A percentile compares a stretch with the other conserved stretches of the same genome.
Conservation (phyloP, 1,284 basidiomycete genomes). For the Fomes fomentarius region DNA sequence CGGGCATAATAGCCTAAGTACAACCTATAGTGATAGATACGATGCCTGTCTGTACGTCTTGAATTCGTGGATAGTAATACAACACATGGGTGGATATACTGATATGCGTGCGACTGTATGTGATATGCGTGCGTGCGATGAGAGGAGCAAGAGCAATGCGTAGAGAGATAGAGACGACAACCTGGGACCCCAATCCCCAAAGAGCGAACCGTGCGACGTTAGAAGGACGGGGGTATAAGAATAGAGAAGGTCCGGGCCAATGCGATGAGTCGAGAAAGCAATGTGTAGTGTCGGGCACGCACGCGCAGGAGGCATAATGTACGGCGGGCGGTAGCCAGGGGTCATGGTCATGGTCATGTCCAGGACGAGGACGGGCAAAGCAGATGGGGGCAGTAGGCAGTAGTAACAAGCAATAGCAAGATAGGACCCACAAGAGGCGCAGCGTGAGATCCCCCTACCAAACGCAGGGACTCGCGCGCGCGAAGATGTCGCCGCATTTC, state of each 20-base stretch:
- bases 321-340: not conserved
- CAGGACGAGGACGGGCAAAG: not conserved
- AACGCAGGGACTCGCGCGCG: conserved; percentile 47
- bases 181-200: conserved; percentile 6
- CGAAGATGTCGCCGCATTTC: conserved; percentile 45
- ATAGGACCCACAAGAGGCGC: too few relatives aligned
- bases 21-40: not conserved
- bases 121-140: conserved; percentile 1
- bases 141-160: not conserved
- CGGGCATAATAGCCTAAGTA: not conserved
- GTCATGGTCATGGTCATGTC: not conserved
- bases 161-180: not conserved
- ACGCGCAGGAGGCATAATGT: not conserved
- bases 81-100: not conserved
- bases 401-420: not conserved
- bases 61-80: not conserved
- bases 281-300: not conserved
- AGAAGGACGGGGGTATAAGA: conserved; percentile 3
- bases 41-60: not conserved
- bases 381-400: not conserved
- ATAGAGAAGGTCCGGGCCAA: conserved; percentile 1
- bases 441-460: conserved; percentile 41
- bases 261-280: not conserved
- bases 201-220: not conserved
- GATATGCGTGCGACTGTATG: conserved; percentile 5